Evolutionary conservation across 208 protist species (phyloP), one percentile per base, ranked within the genome.

Genomic region (Leishmania arabica): DNA sequence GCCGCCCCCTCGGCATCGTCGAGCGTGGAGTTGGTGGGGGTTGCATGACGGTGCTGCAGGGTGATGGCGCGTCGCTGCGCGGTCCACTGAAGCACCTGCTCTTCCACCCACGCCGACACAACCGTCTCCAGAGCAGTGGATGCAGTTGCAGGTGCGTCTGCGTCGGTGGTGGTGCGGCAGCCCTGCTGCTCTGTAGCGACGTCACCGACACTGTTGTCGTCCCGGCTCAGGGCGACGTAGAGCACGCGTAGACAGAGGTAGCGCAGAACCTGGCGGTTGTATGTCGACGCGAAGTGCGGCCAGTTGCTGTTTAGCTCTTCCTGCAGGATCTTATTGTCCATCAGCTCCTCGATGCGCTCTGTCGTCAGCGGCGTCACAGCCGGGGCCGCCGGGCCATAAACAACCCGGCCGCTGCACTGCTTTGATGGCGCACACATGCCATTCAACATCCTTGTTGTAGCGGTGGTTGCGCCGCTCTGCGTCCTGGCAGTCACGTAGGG

Each of bases 221-320:
- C 37, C 27, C 74, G 24, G 54, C 21, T 70, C 8, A 75, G 73
- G 24, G 56, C 56, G 13, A 60, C 49, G 54, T 82, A 78, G n/a
- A 85, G 51, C 19, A 69, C 77, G 27, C 81, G 81, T 66, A 86
- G 66, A n/a, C 80, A 80, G 24, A 77, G 47, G 71, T 86, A 86
- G 58, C 82, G 82, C 54, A 86, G 49, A 45, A 82, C 31, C 15
- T 82, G 66, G 45, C 58, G 73, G 74, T 86, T 86, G 68, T 86
- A 86, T 8, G 80, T 47, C 34, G 77, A 79, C 53, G 71, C 24
- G 37, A 89, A 75, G 37, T 82, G 70, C 66, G 70, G 83, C 78
- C 84, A 86, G 27, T 77, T 47, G 4, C 34, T 64, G 58, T 78
- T 75, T 62, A 89, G 71, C 45, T 89, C 86, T 9, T 81, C 60